phyloP scores from a whole-genome alignment of 345 rosid genomes.

The Eucalyptus marginata region DNA sequence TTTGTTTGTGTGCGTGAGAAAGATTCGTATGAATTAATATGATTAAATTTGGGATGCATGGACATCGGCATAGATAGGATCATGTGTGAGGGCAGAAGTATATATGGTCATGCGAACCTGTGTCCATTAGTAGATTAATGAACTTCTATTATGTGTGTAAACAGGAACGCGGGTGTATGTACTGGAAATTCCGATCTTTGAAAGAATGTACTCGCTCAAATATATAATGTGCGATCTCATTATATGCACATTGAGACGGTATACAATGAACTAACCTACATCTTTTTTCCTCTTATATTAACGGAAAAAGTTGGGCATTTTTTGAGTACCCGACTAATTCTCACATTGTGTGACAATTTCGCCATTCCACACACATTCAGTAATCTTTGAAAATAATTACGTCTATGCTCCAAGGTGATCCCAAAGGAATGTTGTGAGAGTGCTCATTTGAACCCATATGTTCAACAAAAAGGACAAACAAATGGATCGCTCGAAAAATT shows the following conservation, averaged over 20 bases:
- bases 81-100: not conserved
- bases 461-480: not conserved
- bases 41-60: not conserved
- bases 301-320: accelerated
- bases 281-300: not conserved
- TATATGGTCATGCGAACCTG: not conserved
- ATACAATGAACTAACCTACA: not conserved
- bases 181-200: not conserved
- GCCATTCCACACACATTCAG: accelerated
- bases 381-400: not conserved
- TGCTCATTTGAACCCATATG: not conserved
- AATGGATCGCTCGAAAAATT: not conserved
- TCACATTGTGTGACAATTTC: not conserved
- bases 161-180: not conserved
- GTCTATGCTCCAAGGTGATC: not conserved
- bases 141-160: too few species aligned
- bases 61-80: not conserved
- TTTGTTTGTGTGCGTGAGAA: not conserved
- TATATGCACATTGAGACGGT: not conserved
- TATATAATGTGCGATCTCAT: not conserved
- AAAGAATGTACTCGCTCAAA: not conserved
- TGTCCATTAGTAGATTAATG: not conserved
- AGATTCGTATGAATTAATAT: not conserved
- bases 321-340: not conserved
- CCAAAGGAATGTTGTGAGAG: not conserved